A percentile compares a stretch with the other conserved stretches of the same genome.
Evolutionary conservation across 768 basidiomycete species (phyloP).

Genomic region (Leccinum broughii): DNA sequence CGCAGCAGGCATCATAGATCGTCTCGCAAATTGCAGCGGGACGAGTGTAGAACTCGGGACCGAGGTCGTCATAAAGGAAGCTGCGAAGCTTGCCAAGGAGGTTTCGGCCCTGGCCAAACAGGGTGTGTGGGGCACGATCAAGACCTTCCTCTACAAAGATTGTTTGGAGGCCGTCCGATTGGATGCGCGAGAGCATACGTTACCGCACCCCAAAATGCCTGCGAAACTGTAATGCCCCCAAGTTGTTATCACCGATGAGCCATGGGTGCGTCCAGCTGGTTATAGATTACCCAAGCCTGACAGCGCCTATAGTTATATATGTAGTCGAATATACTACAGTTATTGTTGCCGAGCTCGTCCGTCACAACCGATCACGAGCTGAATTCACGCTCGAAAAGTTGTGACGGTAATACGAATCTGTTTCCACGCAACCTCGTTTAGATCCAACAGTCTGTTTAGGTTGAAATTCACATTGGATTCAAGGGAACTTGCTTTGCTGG

Average conservation of each 20-base stretch:
- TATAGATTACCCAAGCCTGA: constrained; percentile 4
- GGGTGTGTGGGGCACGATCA: constrained; percentile 76
- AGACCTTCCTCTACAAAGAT: constrained; percentile 59
- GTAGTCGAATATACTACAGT: neutral
- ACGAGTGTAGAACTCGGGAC: constrained; percentile 52
- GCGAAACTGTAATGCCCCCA: constrained; percentile 20
- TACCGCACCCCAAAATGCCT: constrained; percentile 1
- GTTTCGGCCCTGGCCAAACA: constrained; percentile 50
- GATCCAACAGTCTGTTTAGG: neutral
- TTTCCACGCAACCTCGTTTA: constrained; percentile 17
- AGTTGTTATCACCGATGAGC: neutral
- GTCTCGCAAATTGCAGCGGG: constrained; percentile 40
- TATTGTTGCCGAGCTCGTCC: neutral
- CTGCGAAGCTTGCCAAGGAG: constrained; percentile 58
- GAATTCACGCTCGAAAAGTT: constrained; percentile 3
- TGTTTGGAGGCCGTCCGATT: constrained; percentile 43
- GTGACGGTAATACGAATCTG: neutral
- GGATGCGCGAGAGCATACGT: constrained; percentile 17
- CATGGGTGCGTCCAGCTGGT: constrained; percentile 8
- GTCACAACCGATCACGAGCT: constrained; percentile 12
- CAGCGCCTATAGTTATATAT: neutral
- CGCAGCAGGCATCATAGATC: constrained; percentile 66
- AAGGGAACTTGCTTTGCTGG: constrained; percentile 7
- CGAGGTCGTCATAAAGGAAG: constrained; percentile 61
- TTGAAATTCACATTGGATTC: constrained; percentile 5